Evolutionary conservation across 768 basidiomycete genomes (phyloP).

Genomic region (Fibroporia radiculosa): DNA sequence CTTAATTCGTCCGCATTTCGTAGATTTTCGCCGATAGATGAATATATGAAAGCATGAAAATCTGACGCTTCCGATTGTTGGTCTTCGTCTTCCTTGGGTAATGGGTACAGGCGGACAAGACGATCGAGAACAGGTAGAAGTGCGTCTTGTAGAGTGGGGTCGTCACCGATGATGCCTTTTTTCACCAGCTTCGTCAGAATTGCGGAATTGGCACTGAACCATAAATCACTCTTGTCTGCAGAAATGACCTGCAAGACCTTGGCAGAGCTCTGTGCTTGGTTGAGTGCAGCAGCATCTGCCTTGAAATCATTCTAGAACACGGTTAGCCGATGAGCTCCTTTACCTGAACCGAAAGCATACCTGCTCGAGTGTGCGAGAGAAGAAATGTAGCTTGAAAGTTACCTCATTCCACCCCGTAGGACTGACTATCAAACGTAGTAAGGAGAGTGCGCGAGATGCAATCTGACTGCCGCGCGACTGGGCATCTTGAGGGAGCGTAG

Average conservation of each 20-base stretch:
- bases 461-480: slow-evolving; percentile 32
- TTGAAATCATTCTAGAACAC: slow-evolving; percentile 61
- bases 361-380: slow-evolving; percentile 76
- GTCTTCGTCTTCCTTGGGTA: slow-evolving; percentile 73
- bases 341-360: slow-evolving; percentile 31
- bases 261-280: slow-evolving; percentile 70
- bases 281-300: slow-evolving; percentile 47
- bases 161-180: slow-evolving; percentile 79
- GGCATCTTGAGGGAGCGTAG: slow-evolving; percentile 60
- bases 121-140: slow-evolving; percentile 78
- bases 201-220: slow-evolving; percentile 67
- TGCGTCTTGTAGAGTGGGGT: slow-evolving; percentile 71
- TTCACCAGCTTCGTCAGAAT: slow-evolving; percentile 78
- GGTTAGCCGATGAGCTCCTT: neutral
- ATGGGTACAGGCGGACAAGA: slow-evolving; percentile 67
- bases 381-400: slow-evolving; percentile 85
- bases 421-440: slow-evolving; percentile 74
- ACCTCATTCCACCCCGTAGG: slow-evolving; percentile 87
- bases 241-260: slow-evolving; percentile 86
- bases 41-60: slow-evolving; percentile 71
- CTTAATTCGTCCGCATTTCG: slow-evolving; percentile 40
- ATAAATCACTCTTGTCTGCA: slow-evolving; percentile 72
- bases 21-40: slow-evolving; percentile 72
- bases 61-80: slow-evolving; percentile 58
- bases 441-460: slow-evolving; percentile 52